These are phyloP conservation scores for Cubamyces sp. DNA, from an alignment of 768 basidiomycete genomes.

Conservation along the genomic window DNA sequence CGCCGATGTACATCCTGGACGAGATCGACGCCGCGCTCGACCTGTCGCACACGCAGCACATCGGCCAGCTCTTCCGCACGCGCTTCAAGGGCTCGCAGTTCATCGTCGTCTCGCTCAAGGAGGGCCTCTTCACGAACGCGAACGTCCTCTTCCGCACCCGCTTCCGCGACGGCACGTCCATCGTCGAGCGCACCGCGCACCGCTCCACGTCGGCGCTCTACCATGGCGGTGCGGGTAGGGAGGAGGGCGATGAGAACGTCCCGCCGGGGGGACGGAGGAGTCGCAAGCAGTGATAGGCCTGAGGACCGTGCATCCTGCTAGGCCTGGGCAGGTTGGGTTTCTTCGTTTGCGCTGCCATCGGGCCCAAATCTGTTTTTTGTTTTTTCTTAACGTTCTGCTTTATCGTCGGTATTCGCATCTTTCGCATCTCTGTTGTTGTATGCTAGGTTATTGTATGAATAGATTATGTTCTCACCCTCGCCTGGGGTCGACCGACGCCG, in stretches of 20 bases:
- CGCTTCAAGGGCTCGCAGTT: slow-evolving; percentile 98
- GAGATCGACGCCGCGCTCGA: slow-evolving; percentile 98
- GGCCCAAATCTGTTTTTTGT: no score
- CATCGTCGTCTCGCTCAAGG: slow-evolving; percentile 96
- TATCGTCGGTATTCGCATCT: background rate
- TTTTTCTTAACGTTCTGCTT: background rate
- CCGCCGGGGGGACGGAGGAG: slow-evolving; percentile 17
- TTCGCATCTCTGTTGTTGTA: slow-evolving; percentile 9
- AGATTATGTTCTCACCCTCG: background rate
- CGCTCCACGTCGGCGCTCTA: slow-evolving; percentile 37
- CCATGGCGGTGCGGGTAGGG: slow-evolving; percentile 10
- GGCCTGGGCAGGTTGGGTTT: background rate
- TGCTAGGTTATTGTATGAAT: slow-evolving; percentile 12
- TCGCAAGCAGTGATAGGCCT: background rate
- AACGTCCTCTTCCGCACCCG: slow-evolving; percentile 93
- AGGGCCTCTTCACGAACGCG: slow-evolving; percentile 96
- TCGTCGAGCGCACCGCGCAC: slow-evolving; percentile 82
- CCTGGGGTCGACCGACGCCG: background rate
- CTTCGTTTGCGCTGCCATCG: no score
- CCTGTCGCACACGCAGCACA: slow-evolving; percentile 95
- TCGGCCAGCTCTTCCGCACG: slow-evolving; percentile 95
- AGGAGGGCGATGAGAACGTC: slow-evolving; percentile 22
- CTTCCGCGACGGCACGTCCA: slow-evolving; percentile 91
- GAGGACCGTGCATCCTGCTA: background rate
- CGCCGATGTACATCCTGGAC: slow-evolving; percentile 99